Evolutionary conservation across 1,284 basidiomycete genomes (phyloP), one percentile per base, ranked within the genome.

Genomic region (Leccinum pachyderme): DNA sequence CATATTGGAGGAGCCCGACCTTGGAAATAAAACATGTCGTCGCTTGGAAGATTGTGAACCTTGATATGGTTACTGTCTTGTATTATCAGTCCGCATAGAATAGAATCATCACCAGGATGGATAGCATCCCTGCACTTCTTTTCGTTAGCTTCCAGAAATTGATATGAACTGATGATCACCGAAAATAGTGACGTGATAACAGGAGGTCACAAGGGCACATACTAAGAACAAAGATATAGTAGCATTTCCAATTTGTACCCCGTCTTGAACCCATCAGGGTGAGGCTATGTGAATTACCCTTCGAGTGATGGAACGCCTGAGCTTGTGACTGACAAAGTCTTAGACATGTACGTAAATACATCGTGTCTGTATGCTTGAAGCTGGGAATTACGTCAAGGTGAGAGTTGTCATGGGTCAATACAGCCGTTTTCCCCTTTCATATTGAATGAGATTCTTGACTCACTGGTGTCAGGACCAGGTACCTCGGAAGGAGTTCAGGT

Each of bases 1-100:
- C 69, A 6, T 71, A 63, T 47, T 32, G 47, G 9, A 70, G 43
- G 15, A 70, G 55, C 28, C 70, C 65, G 9, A 65, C 18, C 24
- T 47, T 70, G 70, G 48, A 70, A 62, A 50, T 70, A 72, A 37
- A 35, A 35, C 18, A 18, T 18, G 18, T 1, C 18, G 18, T 18
- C 3, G 47, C 28, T 32, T 67, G 58, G 43, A 63, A 71, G 18
- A 63, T 37, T n/a, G 33, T 35, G 15, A 35, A 66, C 18, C 66
- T 67, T 48, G 27, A 13, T 5, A 37, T 18, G 35, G 8, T 37
- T n/a, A 37, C n/a, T n/a, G 35, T 37, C 18, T 18, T 9, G n/a
- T 18, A 37, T 8, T 18, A 37, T 37, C 35, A 37, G 7, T 37
- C 35, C 35, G n/a, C 35, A 37, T 18, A 37, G n/a, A 18, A 8